Evolutionary conservation across 1,139 yeast species (phyloP).

Genomic region (Diutina ranongensis): DNA sequence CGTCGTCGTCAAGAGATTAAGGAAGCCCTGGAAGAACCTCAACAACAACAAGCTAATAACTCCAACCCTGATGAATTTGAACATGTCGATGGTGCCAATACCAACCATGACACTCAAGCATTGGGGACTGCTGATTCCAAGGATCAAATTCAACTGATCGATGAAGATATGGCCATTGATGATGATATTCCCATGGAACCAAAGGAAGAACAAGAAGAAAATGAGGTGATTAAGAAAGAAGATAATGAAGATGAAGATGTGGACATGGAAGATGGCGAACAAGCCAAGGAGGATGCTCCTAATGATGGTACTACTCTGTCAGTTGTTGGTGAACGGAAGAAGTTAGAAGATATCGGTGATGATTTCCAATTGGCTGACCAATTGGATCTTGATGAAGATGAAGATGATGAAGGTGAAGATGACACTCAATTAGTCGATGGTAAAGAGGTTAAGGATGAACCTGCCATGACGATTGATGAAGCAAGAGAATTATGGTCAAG

Average conservation of each 20-base stretch:
- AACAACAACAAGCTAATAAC: slow-evolving; percentile 30
- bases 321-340: slow-evolving; percentile 1
- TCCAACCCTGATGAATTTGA: slow-evolving; percentile 76
- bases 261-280: slow-evolving; percentile 15
- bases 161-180: slow-evolving; percentile 82
- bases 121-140: slow-evolving; percentile 70
- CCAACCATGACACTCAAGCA: slow-evolving; percentile 77
- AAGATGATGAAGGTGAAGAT: slow-evolving; percentile 14
- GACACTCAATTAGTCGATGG: slow-evolving; percentile 7
- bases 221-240: slow-evolving; percentile 13
- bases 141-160: slow-evolving; percentile 66
- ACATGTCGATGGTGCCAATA: slow-evolving; percentile 66
- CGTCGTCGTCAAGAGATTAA: slow-evolving; percentile 81
- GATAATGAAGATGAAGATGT: slow-evolving; percentile 11
- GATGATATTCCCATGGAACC: slow-evolving; percentile 29
- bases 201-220: slow-evolving; percentile 2
- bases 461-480: slow-evolving; percentile 46
- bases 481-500: slow-evolving; percentile 73
- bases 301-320: slow-evolving; percentile 4
- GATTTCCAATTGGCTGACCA: neutral
- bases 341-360: neutral
- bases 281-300: slow-evolving; percentile 12
- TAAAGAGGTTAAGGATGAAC: slow-evolving; percentile 12
- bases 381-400: slow-evolving; percentile 9
- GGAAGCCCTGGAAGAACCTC: slow-evolving; percentile 40